Evolutionary conservation across 441 rosid genomes (phyloP).

Genomic region (Croton laevigatus): DNA sequence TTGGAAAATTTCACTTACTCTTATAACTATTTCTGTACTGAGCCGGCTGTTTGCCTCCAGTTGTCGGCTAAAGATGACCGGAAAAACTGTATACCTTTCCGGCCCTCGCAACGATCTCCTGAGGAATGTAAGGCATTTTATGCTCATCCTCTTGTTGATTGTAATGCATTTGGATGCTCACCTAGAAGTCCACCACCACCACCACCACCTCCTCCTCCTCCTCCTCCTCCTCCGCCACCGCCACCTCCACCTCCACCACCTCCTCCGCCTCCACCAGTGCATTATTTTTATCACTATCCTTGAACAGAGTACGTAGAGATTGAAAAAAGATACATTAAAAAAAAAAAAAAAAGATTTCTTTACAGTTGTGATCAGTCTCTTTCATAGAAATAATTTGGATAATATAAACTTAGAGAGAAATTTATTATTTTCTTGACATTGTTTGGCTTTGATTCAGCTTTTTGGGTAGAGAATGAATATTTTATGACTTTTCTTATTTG

Average conservation of each 20-base stretch:
- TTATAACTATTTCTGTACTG: conserved; percentile 55
- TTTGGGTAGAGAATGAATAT: neutral
- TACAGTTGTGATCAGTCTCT: neutral
- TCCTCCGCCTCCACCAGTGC: neutral
- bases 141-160: conserved; percentile 49
- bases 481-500: neutral
- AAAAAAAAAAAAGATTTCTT: neutral
- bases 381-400: neutral
- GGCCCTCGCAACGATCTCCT: conserved; percentile 58
- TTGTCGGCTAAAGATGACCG: conserved; percentile 51
- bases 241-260: neutral
- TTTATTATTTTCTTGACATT: no score
- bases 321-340: neutral
- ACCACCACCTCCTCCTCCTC: conserved; percentile 10
- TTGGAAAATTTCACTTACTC: conserved; percentile 80
- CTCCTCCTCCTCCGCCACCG: neutral
- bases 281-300: conserved; percentile 20
- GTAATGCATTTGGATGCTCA: conserved; percentile 26
- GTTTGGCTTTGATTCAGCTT: neutral
- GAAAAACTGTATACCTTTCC: conserved; percentile 52
- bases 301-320: conserved; percentile 7
- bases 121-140: conserved; percentile 57
- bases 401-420: no score
- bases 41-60: conserved; percentile 55
- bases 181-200: conserved; percentile 16